These are phyloP conservation scores for Cnidoscolus chayamansa DNA, from an alignment of 441 rosid species.

Conservation along the genomic window DNA sequence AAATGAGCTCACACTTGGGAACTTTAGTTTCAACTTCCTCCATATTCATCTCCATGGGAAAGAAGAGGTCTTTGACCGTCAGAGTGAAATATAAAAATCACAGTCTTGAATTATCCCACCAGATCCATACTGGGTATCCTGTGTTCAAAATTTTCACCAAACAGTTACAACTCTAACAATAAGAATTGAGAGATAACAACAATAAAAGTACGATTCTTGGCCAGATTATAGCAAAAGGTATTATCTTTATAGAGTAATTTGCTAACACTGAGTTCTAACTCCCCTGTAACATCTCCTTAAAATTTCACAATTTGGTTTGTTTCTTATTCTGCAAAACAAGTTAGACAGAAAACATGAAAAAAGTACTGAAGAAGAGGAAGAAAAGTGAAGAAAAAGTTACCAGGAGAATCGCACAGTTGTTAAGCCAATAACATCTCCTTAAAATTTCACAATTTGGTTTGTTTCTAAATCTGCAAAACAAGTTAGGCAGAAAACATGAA, in stretches of 20 bases:
- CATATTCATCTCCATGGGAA: conserved; percentile 11
- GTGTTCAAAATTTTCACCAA: conserved; percentile 1
- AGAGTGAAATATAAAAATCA: not conserved
- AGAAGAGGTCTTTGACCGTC: not conserved
- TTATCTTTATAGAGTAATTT: not conserved
- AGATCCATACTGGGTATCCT: not conserved
- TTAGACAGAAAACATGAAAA: not conserved
- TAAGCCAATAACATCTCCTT: too few species aligned
- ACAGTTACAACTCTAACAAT: not conserved
- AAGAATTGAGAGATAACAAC: not conserved
- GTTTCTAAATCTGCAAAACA: too few species aligned
- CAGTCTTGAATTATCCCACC: not conserved
- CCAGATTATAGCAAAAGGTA: not conserved
- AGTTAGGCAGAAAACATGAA: too few species aligned
- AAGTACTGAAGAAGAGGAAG: too few species aligned
- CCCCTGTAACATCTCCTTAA: not conserved
- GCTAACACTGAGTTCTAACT: not conserved
- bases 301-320: not conserved
- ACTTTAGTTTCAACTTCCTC: conserved; percentile 21
- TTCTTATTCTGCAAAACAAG: not conserved
- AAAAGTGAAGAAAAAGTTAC: not conserved
- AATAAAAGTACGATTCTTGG: not conserved
- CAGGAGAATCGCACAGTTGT: too few species aligned
- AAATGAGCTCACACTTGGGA: conserved; percentile 5
- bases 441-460: too few species aligned